These are phyloP conservation scores for Camelina hispida DNA, from an alignment of 345 rosid species.

Conservation along the genomic window DNA sequence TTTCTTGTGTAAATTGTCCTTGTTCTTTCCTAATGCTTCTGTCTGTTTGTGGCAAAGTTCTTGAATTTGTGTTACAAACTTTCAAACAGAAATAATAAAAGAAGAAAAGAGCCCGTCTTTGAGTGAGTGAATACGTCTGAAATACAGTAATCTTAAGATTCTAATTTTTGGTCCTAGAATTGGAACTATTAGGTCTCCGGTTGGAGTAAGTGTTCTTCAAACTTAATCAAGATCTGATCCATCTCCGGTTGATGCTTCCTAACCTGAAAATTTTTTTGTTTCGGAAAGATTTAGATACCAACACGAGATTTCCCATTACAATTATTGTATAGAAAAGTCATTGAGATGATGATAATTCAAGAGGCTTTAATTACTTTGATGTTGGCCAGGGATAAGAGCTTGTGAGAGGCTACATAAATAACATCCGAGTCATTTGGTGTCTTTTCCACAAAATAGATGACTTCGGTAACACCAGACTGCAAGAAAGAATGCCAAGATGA, in stretches of 20 bases:
- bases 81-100: conserved; percentile 44
- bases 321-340: background rate
- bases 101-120: conserved; percentile 27
- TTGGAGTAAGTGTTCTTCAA: conserved; percentile 50
- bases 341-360: background rate
- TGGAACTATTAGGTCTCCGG: conserved; percentile 8
- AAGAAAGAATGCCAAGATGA: conserved; percentile 31
- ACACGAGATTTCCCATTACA: background rate
- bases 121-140: conserved; percentile 36
- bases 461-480: conserved; percentile 90
- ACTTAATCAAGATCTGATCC: conserved; percentile 66
- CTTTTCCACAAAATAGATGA: conserved; percentile 84
- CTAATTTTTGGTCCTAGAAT: background rate
- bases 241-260: conserved; percentile 81
- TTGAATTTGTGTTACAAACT: conserved; percentile 45
- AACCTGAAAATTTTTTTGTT: conserved; percentile 49
- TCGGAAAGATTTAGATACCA: conserved; percentile 20
- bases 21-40: conserved; percentile 30
- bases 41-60: conserved; percentile 38
- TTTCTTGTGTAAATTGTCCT: conserved; percentile 31
- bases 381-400: conserved; percentile 84
- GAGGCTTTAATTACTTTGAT: conserved; percentile 60
- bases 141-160: background rate
- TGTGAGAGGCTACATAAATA: conserved; percentile 79
- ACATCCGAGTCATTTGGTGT: conserved; percentile 54